Evolutionary conservation across 1,284 basidiomycete species (phyloP).

Genomic region (Fomitopsis pinicola): DNA sequence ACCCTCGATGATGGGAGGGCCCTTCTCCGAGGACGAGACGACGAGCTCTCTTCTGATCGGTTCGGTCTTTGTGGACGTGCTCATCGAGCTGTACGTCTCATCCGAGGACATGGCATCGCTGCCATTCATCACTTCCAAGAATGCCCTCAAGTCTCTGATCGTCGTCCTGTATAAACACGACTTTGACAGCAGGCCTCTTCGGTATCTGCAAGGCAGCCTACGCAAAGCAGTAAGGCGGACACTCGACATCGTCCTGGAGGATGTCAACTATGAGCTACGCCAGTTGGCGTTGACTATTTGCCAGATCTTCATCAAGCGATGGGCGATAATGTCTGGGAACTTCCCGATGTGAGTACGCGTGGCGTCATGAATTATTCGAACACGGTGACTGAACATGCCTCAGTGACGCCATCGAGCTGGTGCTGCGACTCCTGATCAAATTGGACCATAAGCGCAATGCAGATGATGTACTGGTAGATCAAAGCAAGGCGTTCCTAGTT

Average conservation of each 20-base stretch:
- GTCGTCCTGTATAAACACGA: conserved; percentile 68
- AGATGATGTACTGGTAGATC: conserved; percentile 55
- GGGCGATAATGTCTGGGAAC: conserved; percentile 46
- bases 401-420: conserved; percentile 46
- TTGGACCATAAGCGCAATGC: conserved; percentile 37
- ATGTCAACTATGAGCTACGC: conserved; percentile 57
- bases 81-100: conserved; percentile 44
- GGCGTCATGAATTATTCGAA: not conserved
- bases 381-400: not conserved
- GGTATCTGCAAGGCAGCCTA: conserved; percentile 47
- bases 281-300: conserved; percentile 56
- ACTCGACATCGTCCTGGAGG: conserved; percentile 45
- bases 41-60: conserved; percentile 48
- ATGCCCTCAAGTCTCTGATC: conserved; percentile 55
- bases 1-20: conserved; percentile 45
- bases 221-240: conserved; percentile 48
- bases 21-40: conserved; percentile 39
- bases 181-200: conserved; percentile 49
- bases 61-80: conserved; percentile 56
- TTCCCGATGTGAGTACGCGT: conserved; percentile 45
- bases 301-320: conserved; percentile 59
- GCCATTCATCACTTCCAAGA: conserved; percentile 52
- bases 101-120: conserved; percentile 38
- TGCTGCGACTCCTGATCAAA: conserved; percentile 41
- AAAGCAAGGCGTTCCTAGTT: conserved; percentile 52